Evolutionary conservation across 2,329 filamentous ascomycete genomes (phyloP).

Genomic region (Ophiostoma populinum): DNA sequence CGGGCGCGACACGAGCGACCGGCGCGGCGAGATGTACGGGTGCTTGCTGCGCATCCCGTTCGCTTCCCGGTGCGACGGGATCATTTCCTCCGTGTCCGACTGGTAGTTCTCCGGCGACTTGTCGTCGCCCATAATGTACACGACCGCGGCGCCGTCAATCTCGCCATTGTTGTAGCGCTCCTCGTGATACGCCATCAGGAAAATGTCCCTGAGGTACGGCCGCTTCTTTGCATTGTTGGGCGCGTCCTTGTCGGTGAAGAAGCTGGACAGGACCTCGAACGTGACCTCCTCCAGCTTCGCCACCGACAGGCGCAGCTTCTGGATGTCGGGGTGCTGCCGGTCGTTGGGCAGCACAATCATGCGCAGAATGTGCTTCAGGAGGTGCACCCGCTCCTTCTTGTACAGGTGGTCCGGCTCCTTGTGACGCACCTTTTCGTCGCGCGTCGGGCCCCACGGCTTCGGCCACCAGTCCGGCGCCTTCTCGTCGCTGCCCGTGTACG

Average conservation of each 20-base stretch:
- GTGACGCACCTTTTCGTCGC: constrained; percentile 41
- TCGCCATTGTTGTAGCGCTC: constrained; percentile 38
- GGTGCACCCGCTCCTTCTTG: constrained; percentile 39
- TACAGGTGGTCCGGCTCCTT: constrained; percentile 59
- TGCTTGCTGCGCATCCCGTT: constrained; percentile 16
- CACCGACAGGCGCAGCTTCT: constrained; percentile 34
- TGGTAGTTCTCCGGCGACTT: constrained; percentile 29
- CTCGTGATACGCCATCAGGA: constrained; percentile 39
- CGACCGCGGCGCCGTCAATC: constrained; percentile 31
- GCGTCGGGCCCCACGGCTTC: constrained; percentile 30
- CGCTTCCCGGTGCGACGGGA: constrained; percentile 25
- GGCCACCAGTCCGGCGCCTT: constrained; percentile 54
- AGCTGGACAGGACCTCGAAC: constrained; percentile 37
- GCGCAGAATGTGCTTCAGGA: not conserved
- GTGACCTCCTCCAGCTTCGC: constrained; percentile 41
- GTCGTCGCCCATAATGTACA: constrained; percentile 35
- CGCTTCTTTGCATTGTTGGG: constrained; percentile 36
- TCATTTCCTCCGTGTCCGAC: constrained; percentile 28
- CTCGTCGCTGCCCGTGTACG: constrained; percentile 48
- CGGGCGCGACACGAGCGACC: constrained; percentile 15
- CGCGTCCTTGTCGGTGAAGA: constrained; percentile 38
- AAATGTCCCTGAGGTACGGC: constrained; percentile 40
- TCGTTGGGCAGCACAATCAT: not conserved
- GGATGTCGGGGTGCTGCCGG: constrained; percentile 31
- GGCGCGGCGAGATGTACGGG: constrained; percentile 18